Evolutionary conservation across 2,329 filamentous ascomycete species (phyloP), one percentile per base, ranked within the genome.

Genomic region (Monosporascus ibericus): DNA sequence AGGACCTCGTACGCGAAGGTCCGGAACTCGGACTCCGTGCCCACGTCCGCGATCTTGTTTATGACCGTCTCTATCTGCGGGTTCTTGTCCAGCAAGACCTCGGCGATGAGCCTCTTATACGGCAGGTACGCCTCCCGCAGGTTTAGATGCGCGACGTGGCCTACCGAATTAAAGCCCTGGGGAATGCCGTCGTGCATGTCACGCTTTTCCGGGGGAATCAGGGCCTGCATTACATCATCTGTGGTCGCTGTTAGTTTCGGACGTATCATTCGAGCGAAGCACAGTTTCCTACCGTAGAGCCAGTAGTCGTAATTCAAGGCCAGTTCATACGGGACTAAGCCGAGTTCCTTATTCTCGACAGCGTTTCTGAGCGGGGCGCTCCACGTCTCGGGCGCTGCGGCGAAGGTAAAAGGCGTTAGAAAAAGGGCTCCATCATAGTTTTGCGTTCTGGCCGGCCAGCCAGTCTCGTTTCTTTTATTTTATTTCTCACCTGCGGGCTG

Each of bases 1-100:
- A 99, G 81, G 15, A 97, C 81, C 72, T 99, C 94, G 73, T 96
- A 97, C 34, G 80, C 80, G 70, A 99, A 97, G 0, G 94, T 97
- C 49, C 94, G 85, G 72, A 89, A 99, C 67, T 90, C 85, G 60
- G 86, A 94, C 61, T 89, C 85, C 22, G 82, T 81, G 53, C 94
- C 94, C 8, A 99, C 92, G 55, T 90, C 86, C 70, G 95, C 87
- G 44, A 87, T 81, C 72, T 99, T 99, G 78, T 96, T 96, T 73
- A 99, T 96, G 60, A 99, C 92, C 0, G 94, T 99, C 54, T 77
- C 80, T 55, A 96, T 82, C 46, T 74, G 75, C 9, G 84, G 80
- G 70, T 95, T 96, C 74, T 99, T 99, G 74, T 97, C 94, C 49
- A 90, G 74, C 20, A 99, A 75, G 3, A 97, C 85, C 63, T 92